These are phyloP conservation scores for Ambrosiella beaveri DNA, from an alignment of 2,329 filamentous ascomycete genomes.

Conservation along the genomic window DNA sequence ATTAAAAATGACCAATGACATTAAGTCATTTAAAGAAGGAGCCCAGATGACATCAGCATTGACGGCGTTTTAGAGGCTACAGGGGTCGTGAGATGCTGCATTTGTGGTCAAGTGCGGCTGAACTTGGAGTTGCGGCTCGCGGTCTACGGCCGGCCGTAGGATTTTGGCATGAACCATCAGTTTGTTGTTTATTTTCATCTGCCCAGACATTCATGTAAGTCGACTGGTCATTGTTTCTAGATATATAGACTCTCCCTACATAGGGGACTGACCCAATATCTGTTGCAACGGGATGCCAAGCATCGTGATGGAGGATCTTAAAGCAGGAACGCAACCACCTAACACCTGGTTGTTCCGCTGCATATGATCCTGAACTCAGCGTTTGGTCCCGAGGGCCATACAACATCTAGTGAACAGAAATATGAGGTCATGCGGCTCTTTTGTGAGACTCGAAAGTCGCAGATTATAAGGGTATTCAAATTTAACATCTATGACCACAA, in stretches of 20 bases:
- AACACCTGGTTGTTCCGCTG: background rate
- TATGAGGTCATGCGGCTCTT: too few relatives aligned
- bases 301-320: background rate
- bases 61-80: background rate
- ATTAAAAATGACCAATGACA: background rate
- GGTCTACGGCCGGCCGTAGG: too few relatives aligned
- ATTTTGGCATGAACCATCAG: too few relatives aligned
- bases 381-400: background rate
- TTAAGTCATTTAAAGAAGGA: background rate
- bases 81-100: background rate
- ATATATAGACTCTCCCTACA: too few relatives aligned
- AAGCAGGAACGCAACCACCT: background rate
- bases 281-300: background rate
- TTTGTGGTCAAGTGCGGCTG: too few relatives aligned
- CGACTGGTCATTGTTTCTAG: too few relatives aligned
- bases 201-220: too few relatives aligned
- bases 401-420: too few relatives aligned
- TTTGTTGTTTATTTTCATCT: too few relatives aligned
- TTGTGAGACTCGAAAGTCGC: too few relatives aligned
- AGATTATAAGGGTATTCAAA: conserved; percentile 1
- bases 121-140: too few relatives aligned
- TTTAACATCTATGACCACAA: background rate
- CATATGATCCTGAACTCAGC: background rate
- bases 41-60: background rate
- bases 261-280: too few relatives aligned